Conservation (phyloP, 192 early-diverging fungal species). For the Dispira simplex region DNA sequence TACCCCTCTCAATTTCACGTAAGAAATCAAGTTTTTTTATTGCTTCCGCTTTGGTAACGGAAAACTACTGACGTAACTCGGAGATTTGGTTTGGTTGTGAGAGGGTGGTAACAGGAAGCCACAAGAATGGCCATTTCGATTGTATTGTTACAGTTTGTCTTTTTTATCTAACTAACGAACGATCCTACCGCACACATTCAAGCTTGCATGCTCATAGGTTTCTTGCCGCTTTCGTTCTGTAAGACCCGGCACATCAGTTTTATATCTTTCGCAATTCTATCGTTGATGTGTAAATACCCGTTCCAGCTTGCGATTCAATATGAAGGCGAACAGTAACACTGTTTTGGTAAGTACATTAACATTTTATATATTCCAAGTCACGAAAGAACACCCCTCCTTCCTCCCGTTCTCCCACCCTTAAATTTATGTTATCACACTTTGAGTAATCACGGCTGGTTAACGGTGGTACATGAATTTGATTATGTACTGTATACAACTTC, state of each 20-base stretch:
- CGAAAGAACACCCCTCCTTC: neutral
- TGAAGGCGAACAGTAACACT: neutral
- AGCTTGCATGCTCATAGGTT: neutral
- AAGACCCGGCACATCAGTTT: neutral
- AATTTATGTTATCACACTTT: too few species aligned
- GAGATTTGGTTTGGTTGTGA: too few species aligned
- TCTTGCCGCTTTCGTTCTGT: neutral
- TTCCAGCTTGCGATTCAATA: neutral
- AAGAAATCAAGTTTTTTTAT: too few species aligned
- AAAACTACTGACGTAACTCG: too few species aligned
- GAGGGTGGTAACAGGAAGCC: too few species aligned
- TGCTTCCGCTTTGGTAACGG: too few species aligned
- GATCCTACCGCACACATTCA: neutral
- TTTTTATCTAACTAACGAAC: neutral
- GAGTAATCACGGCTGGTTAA: too few species aligned
- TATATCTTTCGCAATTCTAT: neutral
- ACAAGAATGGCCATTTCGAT: too few species aligned
- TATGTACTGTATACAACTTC: neutral
- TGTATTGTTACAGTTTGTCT: neutral
- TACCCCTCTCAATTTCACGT: too few species aligned
- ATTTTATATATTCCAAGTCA: neutral
- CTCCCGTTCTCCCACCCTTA: neutral
- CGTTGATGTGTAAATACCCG: neutral
- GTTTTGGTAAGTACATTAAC: neutral
- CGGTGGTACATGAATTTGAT: neutral